Evolutionary conservation across 176 grass and related monocot genomes (phyloP).

Genomic region (Carex kokanica): DNA sequence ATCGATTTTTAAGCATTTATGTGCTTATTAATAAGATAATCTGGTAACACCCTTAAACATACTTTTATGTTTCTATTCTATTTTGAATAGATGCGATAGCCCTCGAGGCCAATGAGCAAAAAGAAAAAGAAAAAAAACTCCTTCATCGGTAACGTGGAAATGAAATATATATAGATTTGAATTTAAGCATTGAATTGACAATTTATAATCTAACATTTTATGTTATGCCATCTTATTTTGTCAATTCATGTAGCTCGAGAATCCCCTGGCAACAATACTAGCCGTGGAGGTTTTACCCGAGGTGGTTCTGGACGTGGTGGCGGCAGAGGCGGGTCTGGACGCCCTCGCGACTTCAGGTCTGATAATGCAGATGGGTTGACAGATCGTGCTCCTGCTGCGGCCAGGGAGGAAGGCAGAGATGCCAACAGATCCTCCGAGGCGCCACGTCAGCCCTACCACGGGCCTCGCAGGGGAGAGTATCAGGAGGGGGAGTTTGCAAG

Average conservation of each 20-base stretch:
- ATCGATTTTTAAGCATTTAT: background rate
- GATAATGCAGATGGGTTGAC: conserved; percentile 45
- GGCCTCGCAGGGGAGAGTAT: conserved; percentile 53
- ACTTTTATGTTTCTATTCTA: background rate
- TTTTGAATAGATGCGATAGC: background rate
- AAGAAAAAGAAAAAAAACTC: background rate
- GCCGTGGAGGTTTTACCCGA: conserved; percentile 59
- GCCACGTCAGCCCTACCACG: conserved; percentile 43
- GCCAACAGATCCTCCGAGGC: conserved; percentile 41
- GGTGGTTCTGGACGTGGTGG: conserved; percentile 59
- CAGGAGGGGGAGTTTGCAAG: conserved; percentile 50
- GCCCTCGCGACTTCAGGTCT: conserved; percentile 46
- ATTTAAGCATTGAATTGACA: background rate
- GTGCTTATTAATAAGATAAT: background rate
- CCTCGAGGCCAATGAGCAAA: background rate
- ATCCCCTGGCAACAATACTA: conserved; percentile 9
- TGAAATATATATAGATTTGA: background rate
- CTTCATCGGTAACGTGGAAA: background rate
- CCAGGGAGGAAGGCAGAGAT: conserved; percentile 42
- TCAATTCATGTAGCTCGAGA: conserved; percentile 7
- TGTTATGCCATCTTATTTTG: background rate
- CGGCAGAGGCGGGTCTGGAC: conserved; percentile 43
- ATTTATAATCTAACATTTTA: background rate
- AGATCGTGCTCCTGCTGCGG: conserved; percentile 33
- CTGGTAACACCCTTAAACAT: background rate